Evolutionary conservation across 768 basidiomycete species (phyloP).

Genomic region (Multifurca ochricompacta): DNA sequence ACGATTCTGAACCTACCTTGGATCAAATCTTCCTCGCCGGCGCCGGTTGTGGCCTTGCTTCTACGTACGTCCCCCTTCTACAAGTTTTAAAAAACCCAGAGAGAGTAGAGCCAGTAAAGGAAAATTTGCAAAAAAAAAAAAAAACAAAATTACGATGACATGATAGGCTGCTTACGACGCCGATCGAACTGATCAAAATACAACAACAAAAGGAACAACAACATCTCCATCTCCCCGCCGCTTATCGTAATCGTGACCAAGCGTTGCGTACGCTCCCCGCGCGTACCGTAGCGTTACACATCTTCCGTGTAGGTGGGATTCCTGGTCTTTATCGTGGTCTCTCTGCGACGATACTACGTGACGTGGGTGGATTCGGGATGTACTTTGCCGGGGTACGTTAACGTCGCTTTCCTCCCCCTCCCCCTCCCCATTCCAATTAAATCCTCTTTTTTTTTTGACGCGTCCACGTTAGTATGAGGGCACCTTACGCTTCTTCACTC

Average conservation of each 20-base stretch:
- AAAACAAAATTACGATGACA: neutral
- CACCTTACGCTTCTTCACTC: constrained; percentile 43
- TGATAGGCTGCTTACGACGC: constrained; percentile 63
- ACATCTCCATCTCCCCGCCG: neutral
- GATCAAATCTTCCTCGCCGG: constrained; percentile 72
- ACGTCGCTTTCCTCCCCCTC: no score
- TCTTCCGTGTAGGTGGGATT: constrained; percentile 50
- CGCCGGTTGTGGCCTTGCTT: constrained; percentile 67
- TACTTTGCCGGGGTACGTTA: constrained; percentile 47
- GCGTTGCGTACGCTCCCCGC: constrained; percentile 20
- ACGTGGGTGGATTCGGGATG: constrained; percentile 67
- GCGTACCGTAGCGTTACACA: constrained; percentile 46
- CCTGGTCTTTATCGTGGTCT: constrained; percentile 73
- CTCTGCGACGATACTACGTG: constrained; percentile 63
- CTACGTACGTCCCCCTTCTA: constrained; percentile 73
- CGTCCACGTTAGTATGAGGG: constrained; percentile 48
- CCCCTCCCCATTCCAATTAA: neutral
- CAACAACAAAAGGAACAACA: constrained; percentile 55
- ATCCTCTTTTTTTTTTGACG: neutral
- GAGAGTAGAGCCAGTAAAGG: no score
- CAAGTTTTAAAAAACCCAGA: no score
- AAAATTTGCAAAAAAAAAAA: neutral
- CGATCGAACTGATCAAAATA: constrained; percentile 86
- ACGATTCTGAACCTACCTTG: constrained; percentile 46
- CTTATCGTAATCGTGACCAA: no score